Evolutionary conservation across 1,284 basidiomycete species (phyloP), one percentile per base, ranked within the genome.

Genomic region (Cryptococcus depauperatus): DNA sequence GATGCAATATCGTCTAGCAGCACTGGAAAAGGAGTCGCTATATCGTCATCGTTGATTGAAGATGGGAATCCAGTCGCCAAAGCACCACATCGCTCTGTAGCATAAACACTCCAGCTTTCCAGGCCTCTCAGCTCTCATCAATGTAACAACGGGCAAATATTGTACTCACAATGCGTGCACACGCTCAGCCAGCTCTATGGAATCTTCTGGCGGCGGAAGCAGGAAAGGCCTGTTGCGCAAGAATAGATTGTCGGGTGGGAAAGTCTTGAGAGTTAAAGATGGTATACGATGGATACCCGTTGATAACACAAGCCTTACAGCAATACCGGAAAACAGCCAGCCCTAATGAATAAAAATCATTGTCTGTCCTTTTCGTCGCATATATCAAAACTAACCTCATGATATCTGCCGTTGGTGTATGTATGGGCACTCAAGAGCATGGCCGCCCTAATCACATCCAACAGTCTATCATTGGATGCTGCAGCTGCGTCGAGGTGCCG

Each of bases 201-300:
- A 55, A 40, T 69, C 65, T 38, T 62, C 61, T 0, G 64, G 59
- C 13, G 67, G 62, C 7, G 59, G 60, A 5, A 69, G 49, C 1
- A 69, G 48, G 41, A 56, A 62, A 4, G 55, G 37, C 23, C 57
- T 49, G 26, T 57, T 56, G 2, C 67, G 49, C 35, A 66, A 41
- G 35, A 68, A 62, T 0, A 60, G 60, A 29, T 60, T 59, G 6
- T 44, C 28, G 2, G 52, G 40, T 7, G 43, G 48, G 33, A 55
- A 40, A 0, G 59, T 48, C 19, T 45, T 28, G 35, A 60, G 61
- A 1, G 53, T 54, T 9, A 50, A 55, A 2, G 61, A 64, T 13
- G 41, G 38, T 9, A 69, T 69, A 29, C 61, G 61, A 39, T 69
- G 67, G 3, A 69, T 37, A 4, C 67, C 67, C 9, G 58, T 63